Evolutionary conservation across 805 yeast genomes (phyloP), one percentile per base, ranked within the genome.

Genomic region (Sugiyamaella americana): DNA sequence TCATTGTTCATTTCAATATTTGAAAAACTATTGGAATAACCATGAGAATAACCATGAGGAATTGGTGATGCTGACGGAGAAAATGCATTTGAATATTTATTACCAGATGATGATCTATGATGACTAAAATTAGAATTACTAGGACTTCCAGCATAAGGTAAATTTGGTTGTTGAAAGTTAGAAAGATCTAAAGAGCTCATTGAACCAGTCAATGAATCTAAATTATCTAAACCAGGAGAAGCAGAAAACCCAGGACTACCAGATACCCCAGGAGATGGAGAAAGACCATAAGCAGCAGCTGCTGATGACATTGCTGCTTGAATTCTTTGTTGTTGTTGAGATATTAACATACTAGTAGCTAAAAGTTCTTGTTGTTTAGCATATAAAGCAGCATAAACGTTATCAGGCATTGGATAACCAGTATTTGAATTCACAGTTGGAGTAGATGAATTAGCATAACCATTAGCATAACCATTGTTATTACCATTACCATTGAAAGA

Each of bases 321-420:
- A 30, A 62, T 56, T 23, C 58, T 57, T 51, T 62, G 63, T 49
- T 62, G 66, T 54, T 62, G 67, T 45, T 62, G 67, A 23, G 63
- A 57, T 37, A 62, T 62, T 32, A 51, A 50, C 48, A 58, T 37
- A 32, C 62, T 56, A 19, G 67, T 62, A 5, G 62, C 62, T 47
- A 57, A 37, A 41, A 62, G 53, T 46, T 62, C 65, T 44, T 64
- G 61, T 52, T 62, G 66, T 44, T 58, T 61, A 30, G 64, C 61
- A 36, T 61, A 64, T 37, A 62, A 41, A n/a, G 59, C 63, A 3
- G 64, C 62, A 41, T 62, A 62, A 40, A 57, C 47, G 16, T 56
- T 47, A 36, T 53, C 24, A 3, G 34, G 47, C 37, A 21, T 36
- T 34, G 8, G 40, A 20, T n/a, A 36, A 32, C 40, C 41, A n/a